Evolutionary conservation across 1,284 basidiomycete genomes (phyloP), one percentile per base, ranked within the genome.

Genomic region (Acaromyces ingoldii): DNA sequence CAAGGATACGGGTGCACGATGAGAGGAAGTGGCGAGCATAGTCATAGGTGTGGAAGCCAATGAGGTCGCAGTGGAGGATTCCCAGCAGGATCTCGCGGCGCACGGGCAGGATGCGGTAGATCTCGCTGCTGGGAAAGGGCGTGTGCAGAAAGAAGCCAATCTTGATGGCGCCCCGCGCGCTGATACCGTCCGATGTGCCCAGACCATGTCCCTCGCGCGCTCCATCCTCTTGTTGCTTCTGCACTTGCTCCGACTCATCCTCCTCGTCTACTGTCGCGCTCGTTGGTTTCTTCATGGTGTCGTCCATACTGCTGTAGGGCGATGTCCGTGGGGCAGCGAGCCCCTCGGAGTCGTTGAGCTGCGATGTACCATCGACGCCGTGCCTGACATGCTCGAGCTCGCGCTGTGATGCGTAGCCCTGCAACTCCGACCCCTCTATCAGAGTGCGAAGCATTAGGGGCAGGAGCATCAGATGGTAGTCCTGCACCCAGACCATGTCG

Each of bases 61-160:
- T 70, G 25, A 98, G 82, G 75, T 99, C 95, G 72, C 90, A 96
- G 76, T 93, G 91, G 13, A 98, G 81, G 34, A 97, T 84, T 39
- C 93, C 95, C 21, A 97, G 84, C 15, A 98, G 81, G 63, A 98
- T 98, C 78, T 98, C 93, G 53, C 91, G 84, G 48, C 93, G 87
- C 28, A 99, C 93, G 1, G 93, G 95, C 10, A 99, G 81, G 68
- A 97, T 74, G 17, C 91, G 82, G 80, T 98, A 98, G 68, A 98
- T 97, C 76, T 98, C 93, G 64, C 89, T 91, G 57, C 88, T 91
- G 0, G 93, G 93, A 82, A 98, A 98, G 0, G 93, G 95, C 0
- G 95, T 98, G 76, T 98, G 93, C 47, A 98, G 81, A 83, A 98
- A 98, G 82, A 91, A 98, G 26, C 93, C 93, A 63, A 98, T 95